Evolutionary conservation across 1,139 yeast genomes (phyloP).

Genomic region (Yamadazyma sp.): DNA sequence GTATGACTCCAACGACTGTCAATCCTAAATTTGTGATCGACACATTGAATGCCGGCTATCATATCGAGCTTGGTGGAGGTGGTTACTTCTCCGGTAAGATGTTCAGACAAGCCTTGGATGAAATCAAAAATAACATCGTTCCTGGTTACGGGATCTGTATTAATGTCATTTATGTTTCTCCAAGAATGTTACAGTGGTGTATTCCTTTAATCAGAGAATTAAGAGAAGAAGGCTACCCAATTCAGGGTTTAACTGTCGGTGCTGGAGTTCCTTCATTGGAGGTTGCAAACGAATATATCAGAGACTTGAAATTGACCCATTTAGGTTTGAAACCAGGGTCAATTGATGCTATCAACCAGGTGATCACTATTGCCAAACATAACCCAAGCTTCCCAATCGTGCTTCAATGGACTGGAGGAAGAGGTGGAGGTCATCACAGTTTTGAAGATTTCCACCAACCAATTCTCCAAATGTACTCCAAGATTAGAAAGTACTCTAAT

Average conservation of each 20-base stretch:
- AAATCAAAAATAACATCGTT: constrained; percentile 60
- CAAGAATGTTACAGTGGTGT: constrained; percentile 98
- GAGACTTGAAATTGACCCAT: constrained; percentile 88
- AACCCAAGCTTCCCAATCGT: constrained; percentile 96
- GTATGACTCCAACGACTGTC: constrained; percentile 98
- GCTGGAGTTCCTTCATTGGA: constrained; percentile 99
- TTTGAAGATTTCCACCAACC: constrained; percentile 99
- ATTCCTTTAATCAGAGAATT: constrained; percentile 89
- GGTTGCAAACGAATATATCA: constrained; percentile 94
- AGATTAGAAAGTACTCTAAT: constrained; percentile 88
- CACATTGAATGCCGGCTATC: constrained; percentile 93
- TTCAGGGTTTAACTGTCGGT: constrained; percentile 94
- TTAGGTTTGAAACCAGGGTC: constrained; percentile 98
- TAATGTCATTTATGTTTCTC: constrained; percentile 92
- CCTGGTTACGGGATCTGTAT: constrained; percentile 92
- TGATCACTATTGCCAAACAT: constrained; percentile 87
- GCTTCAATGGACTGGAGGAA: constrained; percentile 99
- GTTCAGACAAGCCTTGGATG: constrained; percentile 74
- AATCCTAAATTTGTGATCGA: constrained; percentile 93
- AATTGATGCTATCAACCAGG: constrained; percentile 85
- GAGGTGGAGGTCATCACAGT: constrained; percentile 99
- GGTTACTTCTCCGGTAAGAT: constrained; percentile 79
- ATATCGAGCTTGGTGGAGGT: constrained; percentile 98
- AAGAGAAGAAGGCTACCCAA: constrained; percentile 91
- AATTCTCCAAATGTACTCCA: constrained; percentile 89